Percentiles rank a stretch among this genome's conserved stretches.
phyloP scores from a whole-genome alignment of 257 asterid species.

The Capsicum chinense region DNA sequence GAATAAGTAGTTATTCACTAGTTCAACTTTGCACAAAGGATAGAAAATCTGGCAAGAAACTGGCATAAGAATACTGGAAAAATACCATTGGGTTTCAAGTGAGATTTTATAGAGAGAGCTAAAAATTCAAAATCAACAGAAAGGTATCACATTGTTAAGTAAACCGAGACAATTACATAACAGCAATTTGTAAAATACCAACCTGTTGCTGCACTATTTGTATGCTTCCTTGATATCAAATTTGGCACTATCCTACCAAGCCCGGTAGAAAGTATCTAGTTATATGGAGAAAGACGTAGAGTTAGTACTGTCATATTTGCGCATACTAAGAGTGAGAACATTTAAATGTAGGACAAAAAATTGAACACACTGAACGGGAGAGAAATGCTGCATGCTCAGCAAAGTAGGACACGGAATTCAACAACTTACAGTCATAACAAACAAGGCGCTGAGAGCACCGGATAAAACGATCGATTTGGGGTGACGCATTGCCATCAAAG shows the following conservation, averaged over 20 bases:
- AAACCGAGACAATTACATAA: slow-evolving; percentile 11
- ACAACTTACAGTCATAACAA: slow-evolving; percentile 90
- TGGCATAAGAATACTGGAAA: background rate
- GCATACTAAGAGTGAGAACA: background rate
- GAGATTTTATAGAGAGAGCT: background rate
- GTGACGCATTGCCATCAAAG: slow-evolving; percentile 99
- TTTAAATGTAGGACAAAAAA: background rate
- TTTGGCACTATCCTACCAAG: slow-evolving; percentile 98
- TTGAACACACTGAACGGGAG: background rate
- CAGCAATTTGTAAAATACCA: slow-evolving; percentile 20
- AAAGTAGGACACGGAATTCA: background rate
- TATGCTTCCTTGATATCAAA: slow-evolving; percentile 94
- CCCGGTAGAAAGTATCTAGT: slow-evolving; percentile 88
- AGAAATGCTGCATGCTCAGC: slow-evolving; percentile 1
- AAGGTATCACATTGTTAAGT: background rate
- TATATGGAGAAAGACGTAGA: slow-evolving; percentile 28
- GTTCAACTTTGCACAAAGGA: background rate
- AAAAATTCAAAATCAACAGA: background rate
- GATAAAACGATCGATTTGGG: slow-evolving; percentile 93
- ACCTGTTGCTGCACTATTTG: slow-evolving; percentile 96
- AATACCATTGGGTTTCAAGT: background rate
- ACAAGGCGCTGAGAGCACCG: slow-evolving; percentile 96
- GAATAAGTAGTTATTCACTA: background rate
- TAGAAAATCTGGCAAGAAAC: background rate
- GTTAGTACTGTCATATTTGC: slow-evolving; percentile 26